These are phyloP conservation scores for Neurospora sp. DNA, from an alignment of 495 filamentous ascomycete species.

Conservation along the genomic window DNA sequence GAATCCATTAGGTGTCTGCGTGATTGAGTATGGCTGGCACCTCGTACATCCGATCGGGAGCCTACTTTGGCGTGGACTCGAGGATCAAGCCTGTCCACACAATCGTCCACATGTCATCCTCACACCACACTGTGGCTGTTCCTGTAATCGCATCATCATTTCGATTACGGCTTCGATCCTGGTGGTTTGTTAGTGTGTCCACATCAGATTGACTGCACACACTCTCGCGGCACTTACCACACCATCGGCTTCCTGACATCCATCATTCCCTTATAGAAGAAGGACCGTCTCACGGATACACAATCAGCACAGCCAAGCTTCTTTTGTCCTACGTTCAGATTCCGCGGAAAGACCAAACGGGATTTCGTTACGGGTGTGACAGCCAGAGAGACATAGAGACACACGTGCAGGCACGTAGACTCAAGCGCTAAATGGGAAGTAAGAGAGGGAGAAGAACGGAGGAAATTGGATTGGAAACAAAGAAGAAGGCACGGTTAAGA, in stretches of 20 bases:
- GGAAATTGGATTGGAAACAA: no score
- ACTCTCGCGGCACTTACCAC: background rate
- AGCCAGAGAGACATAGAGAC: background rate
- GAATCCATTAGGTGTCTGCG: background rate
- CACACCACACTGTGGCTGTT: background rate
- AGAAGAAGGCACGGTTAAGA: no score
- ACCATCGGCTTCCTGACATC: background rate
- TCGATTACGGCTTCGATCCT: background rate
- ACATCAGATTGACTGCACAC: background rate
- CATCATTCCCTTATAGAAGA: background rate
- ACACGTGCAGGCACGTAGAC: background rate
- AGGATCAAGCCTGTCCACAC: background rate
- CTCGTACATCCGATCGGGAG: background rate
- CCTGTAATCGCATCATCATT: background rate
- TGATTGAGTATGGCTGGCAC: background rate
- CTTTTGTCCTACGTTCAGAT: background rate
- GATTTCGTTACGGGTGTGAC: background rate
- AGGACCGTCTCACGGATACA: background rate
- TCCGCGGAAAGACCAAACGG: background rate
- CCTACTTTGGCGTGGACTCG: background rate
- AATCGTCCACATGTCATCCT: background rate
- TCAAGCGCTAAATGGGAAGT: background rate
- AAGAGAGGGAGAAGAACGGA: background rate
- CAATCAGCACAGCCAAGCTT: background rate
- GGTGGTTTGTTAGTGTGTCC: background rate